Base-by-base conservation (phyloP, 257 asterid species). In the Eucommia ulmoides region DNA sequence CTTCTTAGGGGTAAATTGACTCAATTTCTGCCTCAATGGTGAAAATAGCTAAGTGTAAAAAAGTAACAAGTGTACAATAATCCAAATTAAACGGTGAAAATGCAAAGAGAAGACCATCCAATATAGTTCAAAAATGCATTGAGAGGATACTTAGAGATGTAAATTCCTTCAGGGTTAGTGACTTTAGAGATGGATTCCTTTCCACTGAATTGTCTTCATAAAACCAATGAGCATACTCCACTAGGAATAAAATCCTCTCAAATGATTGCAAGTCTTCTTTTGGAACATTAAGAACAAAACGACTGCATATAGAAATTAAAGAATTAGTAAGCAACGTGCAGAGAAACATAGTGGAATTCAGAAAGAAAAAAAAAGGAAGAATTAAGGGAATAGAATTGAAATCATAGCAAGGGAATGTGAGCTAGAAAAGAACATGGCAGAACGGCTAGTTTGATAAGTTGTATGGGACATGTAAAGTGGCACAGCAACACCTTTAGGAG, bases 181-280 rank as follows among this genome's bases (percentile, higher is more conserved):
- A 91, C 72, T 86, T 91, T 72, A 91, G 52, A 18, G 98, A 91
- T 44, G 98, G 98, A 61, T 91, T 79, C 64, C 83, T 74, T 62
- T 91, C 98, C 9, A 86, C 96, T 1, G 96, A 60, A 55, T 91
- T 91, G 74, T 91, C 98, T 69, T 91, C 98, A 33, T 91, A 91
- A 58, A 75, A 91, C 98, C 98, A 91, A 62, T 91, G 94, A 21
- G 98, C 98, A 57, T 79, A 83, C 74, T 91, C 98, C 69, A 91
- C 96, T 51, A 91, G 96, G 71, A 91, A 91, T 72, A 91, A 65
- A 55, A 91, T 86, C 78, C 98, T 83, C 81, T 91, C 98, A 56
- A 86, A 91, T 20, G 98, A 86, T 65, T 86, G 95, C 41, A 82
- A 91, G 60, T 91, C 98, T 79, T 91, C 98, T 77, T 85, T 83